Evolutionary conservation across 139 green algal genomes (phyloP).

Genomic region (Limnomonas spitsbergensis): DNA sequence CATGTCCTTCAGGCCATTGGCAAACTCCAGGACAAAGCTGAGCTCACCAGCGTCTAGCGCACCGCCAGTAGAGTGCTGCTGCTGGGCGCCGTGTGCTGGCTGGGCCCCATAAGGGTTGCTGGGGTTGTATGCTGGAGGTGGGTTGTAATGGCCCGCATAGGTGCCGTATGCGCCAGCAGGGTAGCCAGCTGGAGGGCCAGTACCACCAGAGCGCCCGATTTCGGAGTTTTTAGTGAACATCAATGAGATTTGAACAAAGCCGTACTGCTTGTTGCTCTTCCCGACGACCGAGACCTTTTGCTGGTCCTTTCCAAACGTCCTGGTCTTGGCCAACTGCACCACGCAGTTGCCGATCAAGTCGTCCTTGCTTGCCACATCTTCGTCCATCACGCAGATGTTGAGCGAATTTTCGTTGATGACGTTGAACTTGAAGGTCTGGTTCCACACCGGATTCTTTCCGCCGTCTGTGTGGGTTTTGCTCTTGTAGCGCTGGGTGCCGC

Average conservation of each 20-base stretch:
- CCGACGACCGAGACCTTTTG: background rate
- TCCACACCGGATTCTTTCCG: conserved; percentile 16
- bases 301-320: background rate
- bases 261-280: background rate
- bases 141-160: no score
- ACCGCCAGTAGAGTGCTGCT: no score
- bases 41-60: no score
- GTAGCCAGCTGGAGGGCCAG: no score
- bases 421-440: conserved; percentile 18
- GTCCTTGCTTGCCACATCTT: background rate
- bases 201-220: no score
- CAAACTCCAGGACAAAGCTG: no score
- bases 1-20: no score
- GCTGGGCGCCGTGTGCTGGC: no score
- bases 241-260: background rate
- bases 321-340: background rate
- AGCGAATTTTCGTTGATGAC: conserved; percentile 13
- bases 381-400: background rate
- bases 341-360: background rate
- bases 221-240: background rate
- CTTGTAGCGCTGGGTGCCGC: background rate
- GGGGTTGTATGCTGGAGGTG: no score
- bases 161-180: no score
- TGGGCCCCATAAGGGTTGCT: no score
- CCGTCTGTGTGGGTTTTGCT: conserved; percentile 4